Percentiles rank a stretch among this genome's conserved stretches.
These are phyloP conservation scores for Starmerella sp. DNA, from an alignment of 805 yeast species.

Conservation along the genomic window DNA sequence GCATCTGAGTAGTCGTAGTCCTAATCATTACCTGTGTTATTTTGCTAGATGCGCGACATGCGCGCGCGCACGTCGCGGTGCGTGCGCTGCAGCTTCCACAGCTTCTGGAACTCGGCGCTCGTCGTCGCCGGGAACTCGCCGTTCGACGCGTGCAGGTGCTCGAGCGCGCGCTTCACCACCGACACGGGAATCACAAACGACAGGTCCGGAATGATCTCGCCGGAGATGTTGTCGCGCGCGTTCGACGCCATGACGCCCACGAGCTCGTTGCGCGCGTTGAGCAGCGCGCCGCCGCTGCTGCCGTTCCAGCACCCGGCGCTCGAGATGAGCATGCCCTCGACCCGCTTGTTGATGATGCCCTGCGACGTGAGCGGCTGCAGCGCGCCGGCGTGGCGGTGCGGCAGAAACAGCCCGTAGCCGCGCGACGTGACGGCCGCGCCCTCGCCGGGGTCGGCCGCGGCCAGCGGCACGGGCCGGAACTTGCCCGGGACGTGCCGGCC, in stretches of 20 bases:
- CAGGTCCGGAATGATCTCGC: slow-evolving; percentile 30
- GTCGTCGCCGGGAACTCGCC: neutral
- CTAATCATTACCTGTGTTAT: too few species aligned
- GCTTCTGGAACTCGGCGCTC: slow-evolving; percentile 8
- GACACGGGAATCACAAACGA: slow-evolving; percentile 29
- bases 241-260: slow-evolving; percentile 33
- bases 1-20: too few species aligned
- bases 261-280: slow-evolving; percentile 20
- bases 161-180: slow-evolving; percentile 21
- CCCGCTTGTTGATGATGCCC: slow-evolving; percentile 20
- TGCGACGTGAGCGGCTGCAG: slow-evolving; percentile 26
- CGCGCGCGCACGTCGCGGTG: slow-evolving; percentile 11
- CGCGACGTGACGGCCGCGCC: slow-evolving; percentile 25
- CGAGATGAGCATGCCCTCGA: slow-evolving; percentile 24
- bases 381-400: slow-evolving; percentile 18
- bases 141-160: neutral
- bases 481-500: slow-evolving; percentile 6
- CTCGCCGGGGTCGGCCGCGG: slow-evolving; percentile 11
- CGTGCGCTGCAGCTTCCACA: slow-evolving; percentile 18
- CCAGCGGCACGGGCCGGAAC: slow-evolving; percentile 18
- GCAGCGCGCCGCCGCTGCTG: slow-evolving; percentile 31
- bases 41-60: neutral
- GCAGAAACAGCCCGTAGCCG: slow-evolving; percentile 30
- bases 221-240: slow-evolving; percentile 26
- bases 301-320: slow-evolving; percentile 33